Conservation (phyloP, 164 flowering plant genomes). For the Kalanchoe fedtschenkoi region DNA sequence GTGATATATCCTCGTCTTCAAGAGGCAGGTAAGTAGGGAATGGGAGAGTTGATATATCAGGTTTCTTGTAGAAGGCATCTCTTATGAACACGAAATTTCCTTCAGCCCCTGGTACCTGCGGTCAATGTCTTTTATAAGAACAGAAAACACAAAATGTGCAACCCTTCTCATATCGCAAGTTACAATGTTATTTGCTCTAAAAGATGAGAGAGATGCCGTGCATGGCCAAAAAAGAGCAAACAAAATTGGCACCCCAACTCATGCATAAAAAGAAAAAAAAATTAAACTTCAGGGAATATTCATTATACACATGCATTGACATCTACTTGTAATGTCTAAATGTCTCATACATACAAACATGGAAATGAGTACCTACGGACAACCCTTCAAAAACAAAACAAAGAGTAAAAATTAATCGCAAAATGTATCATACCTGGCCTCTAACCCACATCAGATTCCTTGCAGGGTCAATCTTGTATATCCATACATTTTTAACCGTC, state of each 20-base stretch:
- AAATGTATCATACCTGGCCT: constrained; percentile 55
- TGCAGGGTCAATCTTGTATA: constrained; percentile 81
- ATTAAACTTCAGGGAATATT: too few species aligned
- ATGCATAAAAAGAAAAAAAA: too few species aligned
- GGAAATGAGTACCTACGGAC: not conserved
- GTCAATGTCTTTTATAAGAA: not conserved
- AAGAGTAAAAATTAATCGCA: constrained; percentile 11
- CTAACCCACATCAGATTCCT: constrained; percentile 87
- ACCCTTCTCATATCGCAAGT: not conserved
- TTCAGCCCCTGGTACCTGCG: constrained; percentile 88
- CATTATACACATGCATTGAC: not conserved
- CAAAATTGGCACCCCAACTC: too few species aligned
- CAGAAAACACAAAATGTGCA: not conserved
- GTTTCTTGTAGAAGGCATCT: constrained; percentile 80
- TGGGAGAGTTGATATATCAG: constrained; percentile 62
- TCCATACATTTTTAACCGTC: constrained; percentile 85
- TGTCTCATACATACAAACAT: not conserved
- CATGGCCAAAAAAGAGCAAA: too few species aligned
- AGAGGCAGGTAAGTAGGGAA: constrained; percentile 72
- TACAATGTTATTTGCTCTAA: not conserved
- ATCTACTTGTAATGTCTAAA: not conserved
- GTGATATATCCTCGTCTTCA: constrained; percentile 46
- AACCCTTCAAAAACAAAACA: not conserved
- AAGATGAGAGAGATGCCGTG: too few species aligned
- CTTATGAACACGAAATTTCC: constrained; percentile 87